These are phyloP conservation scores for Solanum okadae DNA, from an alignment of 257 asterid genomes.

Conservation along the genomic window DNA sequence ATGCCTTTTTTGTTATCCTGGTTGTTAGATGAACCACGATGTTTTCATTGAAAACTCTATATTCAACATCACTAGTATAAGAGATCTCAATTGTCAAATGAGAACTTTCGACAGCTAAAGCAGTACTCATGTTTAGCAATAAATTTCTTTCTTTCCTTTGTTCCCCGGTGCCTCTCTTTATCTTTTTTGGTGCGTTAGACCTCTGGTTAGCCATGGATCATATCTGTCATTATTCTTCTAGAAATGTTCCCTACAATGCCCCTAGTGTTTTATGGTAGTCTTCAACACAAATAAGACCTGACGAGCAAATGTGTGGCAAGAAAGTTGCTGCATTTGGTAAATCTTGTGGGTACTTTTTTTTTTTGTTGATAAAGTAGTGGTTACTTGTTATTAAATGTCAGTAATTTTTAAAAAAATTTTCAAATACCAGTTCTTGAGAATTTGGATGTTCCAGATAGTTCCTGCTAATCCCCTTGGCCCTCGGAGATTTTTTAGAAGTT, in stretches of 20 bases:
- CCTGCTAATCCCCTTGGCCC: background rate
- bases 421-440: background rate
- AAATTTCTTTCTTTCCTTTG: background rate
- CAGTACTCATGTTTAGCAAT: background rate
- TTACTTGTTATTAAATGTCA: background rate
- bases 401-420: too few relatives aligned
- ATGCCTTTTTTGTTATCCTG: background rate
- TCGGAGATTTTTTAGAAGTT: background rate
- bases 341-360: background rate
- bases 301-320: background rate
- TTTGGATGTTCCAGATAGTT: background rate
- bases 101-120: background rate
- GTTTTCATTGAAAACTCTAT: background rate
- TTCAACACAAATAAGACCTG: background rate
- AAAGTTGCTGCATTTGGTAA: background rate
- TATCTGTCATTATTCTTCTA: background rate
- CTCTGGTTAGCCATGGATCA: background rate
- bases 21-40: background rate
- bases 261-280: background rate
- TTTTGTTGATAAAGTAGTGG: background rate
- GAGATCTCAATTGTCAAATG: background rate
- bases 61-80: background rate
- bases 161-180: background rate
- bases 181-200: background rate
- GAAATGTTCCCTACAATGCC: background rate